phyloP scores from a whole-genome alignment of 2,329 filamentous ascomycete genomes.

The Claviceps capensis region DNA sequence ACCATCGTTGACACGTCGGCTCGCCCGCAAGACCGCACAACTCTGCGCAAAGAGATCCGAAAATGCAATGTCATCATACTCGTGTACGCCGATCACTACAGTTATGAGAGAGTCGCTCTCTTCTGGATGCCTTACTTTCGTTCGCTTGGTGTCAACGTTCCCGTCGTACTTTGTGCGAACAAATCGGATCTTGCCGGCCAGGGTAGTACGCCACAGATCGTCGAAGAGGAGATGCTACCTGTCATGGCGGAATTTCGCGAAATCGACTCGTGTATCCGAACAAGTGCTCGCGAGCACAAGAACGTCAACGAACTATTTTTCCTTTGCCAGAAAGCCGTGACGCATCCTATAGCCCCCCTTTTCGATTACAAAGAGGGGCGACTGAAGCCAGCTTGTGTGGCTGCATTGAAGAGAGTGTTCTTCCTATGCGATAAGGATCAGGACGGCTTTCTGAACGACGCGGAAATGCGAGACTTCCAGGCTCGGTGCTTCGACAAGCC shows the following conservation, averaged over 20 bases:
- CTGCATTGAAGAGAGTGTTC: constrained; percentile 80
- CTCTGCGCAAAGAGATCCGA: constrained; percentile 82
- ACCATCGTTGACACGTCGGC: constrained; percentile 97
- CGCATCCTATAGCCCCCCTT: constrained; percentile 87
- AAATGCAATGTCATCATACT: constrained; percentile 95
- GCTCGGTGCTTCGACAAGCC: constrained; percentile 83
- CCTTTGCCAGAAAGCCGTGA: constrained; percentile 94
- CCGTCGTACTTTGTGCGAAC: constrained; percentile 91
- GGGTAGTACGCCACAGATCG: constrained; percentile 65
- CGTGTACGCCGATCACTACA: constrained; percentile 97
- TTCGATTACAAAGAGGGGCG: constrained; percentile 90
- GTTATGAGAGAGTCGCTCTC: constrained; percentile 89
- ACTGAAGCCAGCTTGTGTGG: constrained; percentile 78
- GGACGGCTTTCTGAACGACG: constrained; percentile 80
- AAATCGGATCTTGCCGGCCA: constrained; percentile 80
- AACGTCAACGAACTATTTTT: constrained; percentile 97
- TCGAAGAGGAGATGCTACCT: constrained; percentile 94
- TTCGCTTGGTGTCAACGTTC: constrained; percentile 94
- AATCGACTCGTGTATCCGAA: constrained; percentile 93
- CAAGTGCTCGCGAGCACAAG: constrained; percentile 79
- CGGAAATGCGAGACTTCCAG: constrained; percentile 86
- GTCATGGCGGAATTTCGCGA: constrained; percentile 98
- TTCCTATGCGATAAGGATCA: constrained; percentile 95
- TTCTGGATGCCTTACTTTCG: constrained; percentile 99
- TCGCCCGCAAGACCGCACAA: constrained; percentile 81